These are phyloP conservation scores for Paulownia fortunei DNA, from an alignment of 257 asterid genomes.

Conservation along the genomic window DNA sequence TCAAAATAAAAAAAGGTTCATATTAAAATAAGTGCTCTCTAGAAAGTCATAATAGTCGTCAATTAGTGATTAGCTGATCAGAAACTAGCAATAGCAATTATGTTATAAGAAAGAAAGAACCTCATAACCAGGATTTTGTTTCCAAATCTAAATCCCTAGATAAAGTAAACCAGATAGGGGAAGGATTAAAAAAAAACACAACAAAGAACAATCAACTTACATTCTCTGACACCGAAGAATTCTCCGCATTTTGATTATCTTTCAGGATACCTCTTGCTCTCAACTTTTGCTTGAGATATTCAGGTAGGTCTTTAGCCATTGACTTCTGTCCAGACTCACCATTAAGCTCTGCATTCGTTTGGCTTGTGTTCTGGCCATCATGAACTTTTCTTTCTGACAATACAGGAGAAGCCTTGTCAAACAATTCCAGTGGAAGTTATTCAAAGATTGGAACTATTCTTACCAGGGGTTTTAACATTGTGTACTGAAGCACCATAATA, in stretches of 20 bases:
- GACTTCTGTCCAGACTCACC: conserved; percentile 55
- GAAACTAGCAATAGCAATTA: neutral
- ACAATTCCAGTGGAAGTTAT: conserved; percentile 28
- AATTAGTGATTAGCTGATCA: neutral
- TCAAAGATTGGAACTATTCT: conserved; percentile 33
- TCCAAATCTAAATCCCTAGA: conserved; percentile 17
- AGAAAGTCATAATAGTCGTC: conserved; percentile 11
- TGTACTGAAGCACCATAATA: conserved; percentile 60
- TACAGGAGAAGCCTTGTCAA: conserved; percentile 25
- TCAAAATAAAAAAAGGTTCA: neutral
- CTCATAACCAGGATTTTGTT: conserved; percentile 15
- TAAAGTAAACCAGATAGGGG: conserved; percentile 3
- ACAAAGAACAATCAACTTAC: conserved; percentile 47
- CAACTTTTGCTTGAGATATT: conserved; percentile 88
- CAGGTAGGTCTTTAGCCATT: conserved; percentile 68
- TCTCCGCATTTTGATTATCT: conserved; percentile 47
- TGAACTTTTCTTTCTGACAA: conserved; percentile 43
- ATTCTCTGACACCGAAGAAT: conserved; percentile 39
- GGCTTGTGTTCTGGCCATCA: conserved; percentile 45
- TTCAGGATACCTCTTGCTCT: conserved; percentile 93
- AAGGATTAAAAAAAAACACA: neutral
- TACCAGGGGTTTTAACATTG: conserved; percentile 44
- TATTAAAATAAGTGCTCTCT: neutral
- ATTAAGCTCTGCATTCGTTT: conserved; percentile 44
- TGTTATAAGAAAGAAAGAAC: conserved; percentile 10